A percentile compares a stretch with the other conserved stretches of the same genome.
Evolutionary conservation across 1,284 basidiomycete genomes (phyloP).

Genomic region (Heterobasidion parviporum): DNA sequence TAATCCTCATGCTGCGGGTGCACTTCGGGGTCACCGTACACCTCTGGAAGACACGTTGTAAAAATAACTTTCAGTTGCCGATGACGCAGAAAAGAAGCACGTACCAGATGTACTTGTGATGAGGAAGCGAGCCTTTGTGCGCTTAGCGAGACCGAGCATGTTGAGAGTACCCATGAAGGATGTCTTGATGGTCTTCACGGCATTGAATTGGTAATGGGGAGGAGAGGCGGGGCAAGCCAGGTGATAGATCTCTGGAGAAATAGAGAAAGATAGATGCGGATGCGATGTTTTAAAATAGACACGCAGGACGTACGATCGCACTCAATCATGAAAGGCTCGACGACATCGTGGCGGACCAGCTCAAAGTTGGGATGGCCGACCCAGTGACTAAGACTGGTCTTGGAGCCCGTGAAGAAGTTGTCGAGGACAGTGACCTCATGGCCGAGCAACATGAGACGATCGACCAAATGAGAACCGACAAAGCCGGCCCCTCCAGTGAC

Average conservation of each 20-base stretch:
- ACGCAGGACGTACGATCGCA: constrained; percentile 71
- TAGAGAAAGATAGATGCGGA: neutral
- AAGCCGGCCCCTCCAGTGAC: constrained; percentile 97
- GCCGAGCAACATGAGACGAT: constrained; percentile 94
- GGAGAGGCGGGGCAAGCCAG: constrained; percentile 94
- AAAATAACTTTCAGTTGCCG: constrained; percentile 2
- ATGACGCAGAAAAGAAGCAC: constrained; percentile 13
- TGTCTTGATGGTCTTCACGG: constrained; percentile 96
- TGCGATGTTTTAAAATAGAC: neutral
- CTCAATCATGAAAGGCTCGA: constrained; percentile 95
- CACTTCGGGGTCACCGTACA: constrained; percentile 95
- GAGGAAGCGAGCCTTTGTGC: constrained; percentile 93
- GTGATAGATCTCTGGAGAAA: constrained; percentile 84
- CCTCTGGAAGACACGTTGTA: constrained; percentile 44
- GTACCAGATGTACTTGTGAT: constrained; percentile 88
- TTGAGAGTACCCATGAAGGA: constrained; percentile 96
- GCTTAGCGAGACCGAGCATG: constrained; percentile 97
- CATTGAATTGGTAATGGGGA: constrained; percentile 92
- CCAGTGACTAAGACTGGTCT: constrained; percentile 91
- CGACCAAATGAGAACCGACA: constrained; percentile 95
- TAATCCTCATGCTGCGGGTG: constrained; percentile 95
- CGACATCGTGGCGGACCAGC: constrained; percentile 93
- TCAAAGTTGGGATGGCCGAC: constrained; percentile 98
- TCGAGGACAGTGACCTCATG: constrained; percentile 97
- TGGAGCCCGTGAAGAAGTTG: constrained; percentile 97